Conservation (phyloP, 1,139 yeast genomes). For the Saccharomyces hybrid region DNA sequence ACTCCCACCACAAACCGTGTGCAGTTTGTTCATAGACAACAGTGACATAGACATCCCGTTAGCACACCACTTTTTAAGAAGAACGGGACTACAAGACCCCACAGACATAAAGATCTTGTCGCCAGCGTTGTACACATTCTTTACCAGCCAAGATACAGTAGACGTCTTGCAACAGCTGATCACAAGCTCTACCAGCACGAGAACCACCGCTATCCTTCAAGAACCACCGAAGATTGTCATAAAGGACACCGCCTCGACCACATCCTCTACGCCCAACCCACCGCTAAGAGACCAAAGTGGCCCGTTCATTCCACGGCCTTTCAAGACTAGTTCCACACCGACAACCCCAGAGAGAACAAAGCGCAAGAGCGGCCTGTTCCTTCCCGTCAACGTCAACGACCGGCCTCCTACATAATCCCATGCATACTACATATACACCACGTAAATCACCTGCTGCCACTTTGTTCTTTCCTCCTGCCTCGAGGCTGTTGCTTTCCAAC, state of each 20-base stretch:
- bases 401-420: neutral
- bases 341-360: slow-evolving; percentile 10
- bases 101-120: neutral
- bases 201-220: neutral
- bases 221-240: neutral
- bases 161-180: neutral
- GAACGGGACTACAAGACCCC: neutral
- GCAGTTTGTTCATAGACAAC: neutral
- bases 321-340: slow-evolving; percentile 15
- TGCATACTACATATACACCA: neutral
- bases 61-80: slow-evolving; percentile 15
- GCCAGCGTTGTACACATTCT: neutral
- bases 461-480: slow-evolving; percentile 1
- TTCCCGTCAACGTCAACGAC: slow-evolving; percentile 4
- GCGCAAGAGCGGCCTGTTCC: slow-evolving; percentile 14
- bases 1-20: slow-evolving; percentile 6
- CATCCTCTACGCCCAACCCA: neutral
- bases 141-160: neutral
- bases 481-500: slow-evolving; percentile 1
- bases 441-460: neutral
- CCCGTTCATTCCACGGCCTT: slow-evolving; percentile 20
- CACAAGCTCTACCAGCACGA: neutral
- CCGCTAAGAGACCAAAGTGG: slow-evolving; percentile 2
- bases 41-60: slow-evolving; percentile 12
- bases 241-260: neutral